phyloP scores from a whole-genome alignment of 805 yeast genomes.

The Lipomyces mesembrius region DNA sequence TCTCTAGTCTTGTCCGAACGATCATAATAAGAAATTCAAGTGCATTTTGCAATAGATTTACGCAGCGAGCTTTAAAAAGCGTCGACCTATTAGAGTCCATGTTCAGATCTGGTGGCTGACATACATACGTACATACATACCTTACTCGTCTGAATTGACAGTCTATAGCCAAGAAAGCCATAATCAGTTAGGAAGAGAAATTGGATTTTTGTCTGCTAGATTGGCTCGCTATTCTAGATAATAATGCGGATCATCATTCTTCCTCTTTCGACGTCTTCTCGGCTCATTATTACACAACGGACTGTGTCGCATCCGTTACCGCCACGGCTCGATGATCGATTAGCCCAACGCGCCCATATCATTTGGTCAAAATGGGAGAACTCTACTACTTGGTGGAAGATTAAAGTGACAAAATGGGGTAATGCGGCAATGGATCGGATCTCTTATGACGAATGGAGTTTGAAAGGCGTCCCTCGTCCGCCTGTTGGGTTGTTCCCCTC shows the following conservation, averaged over 20 bases:
- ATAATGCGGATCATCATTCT: slow-evolving; percentile 66
- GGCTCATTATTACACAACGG: slow-evolving; percentile 73
- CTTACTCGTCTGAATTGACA: background rate
- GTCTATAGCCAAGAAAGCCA: background rate
- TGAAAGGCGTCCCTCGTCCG: slow-evolving; percentile 75
- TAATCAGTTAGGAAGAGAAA: background rate
- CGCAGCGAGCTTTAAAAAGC: background rate
- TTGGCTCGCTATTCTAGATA: background rate
- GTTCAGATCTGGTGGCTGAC: background rate
- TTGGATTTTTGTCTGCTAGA: background rate
- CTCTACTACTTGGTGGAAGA: slow-evolving; percentile 62
- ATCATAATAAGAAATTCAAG: background rate
- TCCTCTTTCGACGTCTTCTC: slow-evolving; percentile 67
- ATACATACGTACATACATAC: too few species aligned
- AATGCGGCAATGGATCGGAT: slow-evolving; percentile 61
- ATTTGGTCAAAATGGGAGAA: slow-evolving; percentile 66
- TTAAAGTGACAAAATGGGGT: slow-evolving; percentile 59
- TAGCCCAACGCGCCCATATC: slow-evolving; percentile 56
- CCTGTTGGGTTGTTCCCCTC: slow-evolving; percentile 25
- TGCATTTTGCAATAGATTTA: background rate
- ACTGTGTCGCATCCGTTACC: slow-evolving; percentile 45
- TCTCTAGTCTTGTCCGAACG: background rate
- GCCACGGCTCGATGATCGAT: slow-evolving; percentile 49
- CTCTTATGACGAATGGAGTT: slow-evolving; percentile 79
- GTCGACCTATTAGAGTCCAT: background rate